phyloP scores from a whole-genome alignment of 1,139 yeast genomes.

The Zygoascus hellenicus region DNA sequence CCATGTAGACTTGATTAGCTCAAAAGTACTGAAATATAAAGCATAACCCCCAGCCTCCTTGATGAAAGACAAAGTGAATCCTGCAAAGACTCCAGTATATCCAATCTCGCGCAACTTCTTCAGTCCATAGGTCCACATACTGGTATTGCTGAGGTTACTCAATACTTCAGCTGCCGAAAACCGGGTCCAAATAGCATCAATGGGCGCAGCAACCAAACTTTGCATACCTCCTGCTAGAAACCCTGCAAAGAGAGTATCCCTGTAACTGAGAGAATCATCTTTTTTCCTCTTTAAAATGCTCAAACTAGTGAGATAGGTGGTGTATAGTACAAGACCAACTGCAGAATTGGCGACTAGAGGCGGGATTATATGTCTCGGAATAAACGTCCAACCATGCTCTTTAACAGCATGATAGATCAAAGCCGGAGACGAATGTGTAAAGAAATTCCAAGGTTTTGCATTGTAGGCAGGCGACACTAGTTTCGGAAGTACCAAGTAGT shows the following conservation, averaged over 20 bases:
- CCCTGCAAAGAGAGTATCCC: constrained; percentile 74
- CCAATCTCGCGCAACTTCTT: constrained; percentile 70
- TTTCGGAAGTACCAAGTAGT: constrained; percentile 49
- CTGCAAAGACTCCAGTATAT: constrained; percentile 81
- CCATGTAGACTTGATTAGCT: constrained; percentile 53
- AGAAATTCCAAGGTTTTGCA: constrained; percentile 55
- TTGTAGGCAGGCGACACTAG: constrained; percentile 32
- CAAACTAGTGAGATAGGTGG: constrained; percentile 57
- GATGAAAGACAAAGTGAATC: constrained; percentile 65
- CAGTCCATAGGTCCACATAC: constrained; percentile 71
- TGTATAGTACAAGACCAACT: constrained; percentile 78
- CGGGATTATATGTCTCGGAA: constrained; percentile 77
- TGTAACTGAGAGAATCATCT: constrained; percentile 13
- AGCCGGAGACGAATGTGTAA: constrained; percentile 66
- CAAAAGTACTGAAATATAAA: constrained; percentile 77
- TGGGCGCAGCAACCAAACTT: constrained; percentile 89
- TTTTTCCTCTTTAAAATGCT: constrained; percentile 21
- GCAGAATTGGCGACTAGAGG: constrained; percentile 84
- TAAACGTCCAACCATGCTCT: constrained; percentile 79
- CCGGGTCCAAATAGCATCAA: constrained; percentile 84
- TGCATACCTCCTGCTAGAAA: constrained; percentile 81
- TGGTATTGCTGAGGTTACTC: constrained; percentile 55
- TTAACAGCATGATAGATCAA: constrained; percentile 63
- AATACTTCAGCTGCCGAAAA: constrained; percentile 70
- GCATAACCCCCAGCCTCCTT: constrained; percentile 89